Base-by-base conservation (phyloP, 2,329 filamentous ascomycete genomes). In the Colletotrichum chlorophyti region DNA sequence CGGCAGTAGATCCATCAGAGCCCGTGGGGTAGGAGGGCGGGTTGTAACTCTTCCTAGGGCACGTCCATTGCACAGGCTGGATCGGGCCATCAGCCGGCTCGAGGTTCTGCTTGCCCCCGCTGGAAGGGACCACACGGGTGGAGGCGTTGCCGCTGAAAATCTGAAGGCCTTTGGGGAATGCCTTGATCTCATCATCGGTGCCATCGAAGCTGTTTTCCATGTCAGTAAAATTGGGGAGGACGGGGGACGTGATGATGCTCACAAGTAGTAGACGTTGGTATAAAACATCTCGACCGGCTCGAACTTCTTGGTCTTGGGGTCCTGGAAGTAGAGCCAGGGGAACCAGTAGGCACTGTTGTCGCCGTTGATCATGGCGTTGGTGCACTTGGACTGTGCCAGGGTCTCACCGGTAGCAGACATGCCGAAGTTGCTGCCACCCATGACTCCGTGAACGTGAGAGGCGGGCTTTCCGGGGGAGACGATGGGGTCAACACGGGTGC, bases 341-440 rank as follows among this genome's bases (percentile, higher is more conserved):
- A 87, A 86, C 91, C 91, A 93, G 78, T 94, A 93, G 72, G 89
- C 89, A 65, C 84, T 89, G 69, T 85, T 79, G 74, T 93, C 90
- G 52, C 83, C 84, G 65, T 81, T 85, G 69, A 91, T 79, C 60
- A 82, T 80, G 70, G 90, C 89, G 29, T 87, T 91, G 45, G 86
- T 90, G 79, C 91, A 94, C 23, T 82, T 80, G 27, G 88, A 91
- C 53, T 79, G 70, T 59, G 78, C 61, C 23, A 90, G 79, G 41
- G 83, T 77, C 54, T 84, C 77, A 65, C 86, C 90, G 37, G 80
- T 85, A 68, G 88, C 86, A 50, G 73, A 79, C 63, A 85, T 76
- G 62, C 81, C 78, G 66, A 93, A 93, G 64, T 78, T 86, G 72
- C 85, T 89, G 57, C 87, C 89, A 38, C 88, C 90, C 74, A 89